A percentile compares a stretch with the other conserved stretches of the same genome.
Evolutionary conservation across 345 rosid species (phyloP).

Genomic region (Citrus trifoliata): DNA sequence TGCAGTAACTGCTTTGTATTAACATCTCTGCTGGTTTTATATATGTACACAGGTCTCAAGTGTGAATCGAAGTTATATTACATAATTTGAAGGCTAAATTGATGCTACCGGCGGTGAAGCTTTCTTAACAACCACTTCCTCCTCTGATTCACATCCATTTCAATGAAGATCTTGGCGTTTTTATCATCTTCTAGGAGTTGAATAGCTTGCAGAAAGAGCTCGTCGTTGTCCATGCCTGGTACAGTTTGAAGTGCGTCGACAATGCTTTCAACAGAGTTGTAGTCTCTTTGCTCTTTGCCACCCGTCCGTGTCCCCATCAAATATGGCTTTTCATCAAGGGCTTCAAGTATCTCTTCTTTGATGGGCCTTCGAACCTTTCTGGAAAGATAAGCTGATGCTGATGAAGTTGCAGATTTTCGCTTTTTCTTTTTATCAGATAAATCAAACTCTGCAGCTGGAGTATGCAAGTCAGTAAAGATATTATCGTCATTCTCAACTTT

Average conservation of each 20-base stretch:
- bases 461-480: slow-evolving; percentile 17
- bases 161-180: slow-evolving; percentile 34
- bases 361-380: slow-evolving; percentile 27
- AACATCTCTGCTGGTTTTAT: background rate
- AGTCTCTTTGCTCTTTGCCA: slow-evolving; percentile 5
- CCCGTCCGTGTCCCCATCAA: background rate
- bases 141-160: slow-evolving; percentile 37
- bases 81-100: background rate
- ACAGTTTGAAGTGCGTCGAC: slow-evolving; percentile 48
- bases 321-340: background rate
- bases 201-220: slow-evolving; percentile 48
- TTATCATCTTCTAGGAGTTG: slow-evolving; percentile 42
- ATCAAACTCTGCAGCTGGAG: slow-evolving; percentile 25
- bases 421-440: slow-evolving; percentile 19
- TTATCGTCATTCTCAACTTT: slow-evolving; percentile 20
- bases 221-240: slow-evolving; percentile 48
- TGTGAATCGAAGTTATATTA: background rate
- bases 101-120: slow-evolving; percentile 16
- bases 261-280: slow-evolving; percentile 33
- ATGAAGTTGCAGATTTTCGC: slow-evolving; percentile 23
- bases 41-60: background rate
- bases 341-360: slow-evolving; percentile 19
- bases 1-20: background rate
- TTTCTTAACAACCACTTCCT: slow-evolving; percentile 35
- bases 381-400: background rate